phyloP scores from a whole-genome alignment of 805 yeast species.

The Allodekkera sacchari region DNA sequence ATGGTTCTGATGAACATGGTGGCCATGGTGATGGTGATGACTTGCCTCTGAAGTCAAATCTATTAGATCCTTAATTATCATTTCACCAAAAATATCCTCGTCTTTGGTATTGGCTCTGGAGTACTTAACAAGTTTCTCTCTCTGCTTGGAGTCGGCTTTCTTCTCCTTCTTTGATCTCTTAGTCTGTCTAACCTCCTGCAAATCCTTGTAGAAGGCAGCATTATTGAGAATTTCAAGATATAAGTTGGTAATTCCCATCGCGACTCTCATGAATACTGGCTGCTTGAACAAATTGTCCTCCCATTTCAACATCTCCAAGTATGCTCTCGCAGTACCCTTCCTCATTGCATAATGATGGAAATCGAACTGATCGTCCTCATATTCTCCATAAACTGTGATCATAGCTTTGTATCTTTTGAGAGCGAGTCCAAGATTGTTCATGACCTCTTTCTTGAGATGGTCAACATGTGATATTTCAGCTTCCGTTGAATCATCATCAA shows the following conservation, averaged over 20 bases:
- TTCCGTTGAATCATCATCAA: slow-evolving; percentile 1
- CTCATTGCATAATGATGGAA: slow-evolving; percentile 91
- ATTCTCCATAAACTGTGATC: slow-evolving; percentile 58
- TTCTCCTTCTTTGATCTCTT: slow-evolving; percentile 43
- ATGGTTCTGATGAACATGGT: too few species aligned
- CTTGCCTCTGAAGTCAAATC: too few species aligned
- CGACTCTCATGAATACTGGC: slow-evolving; percentile 65
- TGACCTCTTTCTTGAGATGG: slow-evolving; percentile 26
- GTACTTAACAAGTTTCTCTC: slow-evolving; percentile 42
- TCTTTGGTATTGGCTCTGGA: slow-evolving; percentile 33
- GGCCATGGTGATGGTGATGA: too few species aligned
- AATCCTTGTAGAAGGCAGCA: slow-evolving; percentile 11
- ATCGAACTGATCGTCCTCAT: slow-evolving; percentile 80
- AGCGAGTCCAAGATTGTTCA: slow-evolving; percentile 52
- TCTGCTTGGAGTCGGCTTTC: slow-evolving; percentile 47
- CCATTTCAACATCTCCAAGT: slow-evolving; percentile 72
- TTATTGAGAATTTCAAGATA: slow-evolving; percentile 36
- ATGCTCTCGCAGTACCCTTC: slow-evolving; percentile 83
- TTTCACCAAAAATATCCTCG: slow-evolving; percentile 52
- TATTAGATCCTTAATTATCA: slow-evolving; percentile 21
- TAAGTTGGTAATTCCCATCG: slow-evolving; percentile 53
- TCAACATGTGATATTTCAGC: slow-evolving; percentile 28
- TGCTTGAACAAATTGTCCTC: slow-evolving; percentile 64
- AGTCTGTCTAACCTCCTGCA: slow-evolving; percentile 8
- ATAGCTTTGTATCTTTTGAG: slow-evolving; percentile 70